Conservation (phyloP, 2,329 filamentous ascomycete species). For the Botrytis pseudocinerea region DNA sequence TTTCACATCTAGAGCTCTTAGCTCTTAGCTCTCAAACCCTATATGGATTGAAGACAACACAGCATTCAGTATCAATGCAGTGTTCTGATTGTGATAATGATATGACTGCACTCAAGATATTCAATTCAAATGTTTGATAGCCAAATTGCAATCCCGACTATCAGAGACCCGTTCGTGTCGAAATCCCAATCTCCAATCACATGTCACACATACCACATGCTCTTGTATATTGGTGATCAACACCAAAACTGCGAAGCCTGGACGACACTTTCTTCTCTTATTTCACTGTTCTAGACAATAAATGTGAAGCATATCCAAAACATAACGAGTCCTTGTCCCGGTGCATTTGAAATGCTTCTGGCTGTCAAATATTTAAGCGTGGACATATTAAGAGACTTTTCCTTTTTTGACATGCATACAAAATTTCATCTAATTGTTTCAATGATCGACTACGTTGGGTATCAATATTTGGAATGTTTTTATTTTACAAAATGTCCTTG, state of each 20-base stretch:
- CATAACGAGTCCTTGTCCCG: background rate
- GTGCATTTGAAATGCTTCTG: background rate
- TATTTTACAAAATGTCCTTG: background rate
- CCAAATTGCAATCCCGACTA: too few relatives aligned
- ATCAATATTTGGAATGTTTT: background rate
- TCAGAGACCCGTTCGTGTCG: background rate
- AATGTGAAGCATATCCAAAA: background rate
- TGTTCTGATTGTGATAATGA: background rate
- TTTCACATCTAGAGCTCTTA: background rate
- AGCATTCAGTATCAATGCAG: background rate
- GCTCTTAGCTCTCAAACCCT: background rate
- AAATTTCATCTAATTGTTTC: background rate
- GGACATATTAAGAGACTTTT: background rate
- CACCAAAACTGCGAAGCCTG: background rate
- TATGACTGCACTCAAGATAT: background rate
- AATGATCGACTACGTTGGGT: background rate
- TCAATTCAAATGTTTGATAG: background rate
- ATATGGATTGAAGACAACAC: background rate
- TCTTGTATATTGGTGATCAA: background rate
- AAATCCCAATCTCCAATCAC: background rate
- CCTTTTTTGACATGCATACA: background rate
- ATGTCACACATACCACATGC: background rate
- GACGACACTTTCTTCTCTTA: background rate
- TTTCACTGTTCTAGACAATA: background rate
- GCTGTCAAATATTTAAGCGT: background rate